These are phyloP conservation scores for Suillus variegatus DNA, from an alignment of 768 basidiomycete genomes.

Conservation along the genomic window DNA sequence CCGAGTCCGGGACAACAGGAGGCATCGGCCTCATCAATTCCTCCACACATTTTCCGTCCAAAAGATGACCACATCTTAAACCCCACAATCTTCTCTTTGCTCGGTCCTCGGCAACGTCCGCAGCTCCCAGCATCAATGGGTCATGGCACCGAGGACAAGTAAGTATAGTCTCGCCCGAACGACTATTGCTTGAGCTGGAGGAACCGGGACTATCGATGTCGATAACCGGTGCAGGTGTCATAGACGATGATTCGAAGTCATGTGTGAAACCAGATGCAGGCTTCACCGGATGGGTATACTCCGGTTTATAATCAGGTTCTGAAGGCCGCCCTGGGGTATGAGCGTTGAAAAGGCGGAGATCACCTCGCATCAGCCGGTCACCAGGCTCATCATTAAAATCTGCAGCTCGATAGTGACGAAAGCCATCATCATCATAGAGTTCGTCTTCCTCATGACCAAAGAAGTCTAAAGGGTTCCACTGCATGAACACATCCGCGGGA, in stretches of 20 bases:
- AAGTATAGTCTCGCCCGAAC: conserved; percentile 42
- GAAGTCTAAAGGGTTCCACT: conserved; percentile 30
- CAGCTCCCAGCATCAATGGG: conserved; percentile 57
- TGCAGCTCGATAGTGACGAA: conserved; percentile 13
- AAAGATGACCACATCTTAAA: conserved; percentile 73
- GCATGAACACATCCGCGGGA: conserved; percentile 30
- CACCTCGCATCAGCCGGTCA: conserved; percentile 1
- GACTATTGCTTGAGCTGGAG: conserved; percentile 27
- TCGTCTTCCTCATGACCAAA: conserved; percentile 15
- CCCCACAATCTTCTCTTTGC: conserved; percentile 61
- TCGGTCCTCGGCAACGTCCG: conserved; percentile 48
- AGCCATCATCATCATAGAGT: conserved; percentile 20
- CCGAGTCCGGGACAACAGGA: conserved; percentile 1
- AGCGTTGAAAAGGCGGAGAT: conserved; percentile 1
- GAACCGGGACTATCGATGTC: conserved; percentile 41
- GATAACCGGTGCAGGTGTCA: conserved; percentile 36
- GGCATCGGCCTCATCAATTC: conserved; percentile 51
- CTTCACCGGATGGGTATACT: conserved; percentile 65
- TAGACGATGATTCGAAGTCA: conserved; percentile 52
- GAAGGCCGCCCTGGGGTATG: conserved; percentile 6
- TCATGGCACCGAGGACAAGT: conserved; percentile 70
- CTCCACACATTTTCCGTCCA: conserved; percentile 75
- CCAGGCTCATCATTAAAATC: conserved; percentile 2
- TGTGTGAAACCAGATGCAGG: conserved; percentile 66
- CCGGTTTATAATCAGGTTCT: conserved; percentile 49